A percentile compares a stretch with the other conserved stretches of the same genome.
Conservation (phyloP, 176 grass and related monocot genomes). For the Avena eriantha region DNA sequence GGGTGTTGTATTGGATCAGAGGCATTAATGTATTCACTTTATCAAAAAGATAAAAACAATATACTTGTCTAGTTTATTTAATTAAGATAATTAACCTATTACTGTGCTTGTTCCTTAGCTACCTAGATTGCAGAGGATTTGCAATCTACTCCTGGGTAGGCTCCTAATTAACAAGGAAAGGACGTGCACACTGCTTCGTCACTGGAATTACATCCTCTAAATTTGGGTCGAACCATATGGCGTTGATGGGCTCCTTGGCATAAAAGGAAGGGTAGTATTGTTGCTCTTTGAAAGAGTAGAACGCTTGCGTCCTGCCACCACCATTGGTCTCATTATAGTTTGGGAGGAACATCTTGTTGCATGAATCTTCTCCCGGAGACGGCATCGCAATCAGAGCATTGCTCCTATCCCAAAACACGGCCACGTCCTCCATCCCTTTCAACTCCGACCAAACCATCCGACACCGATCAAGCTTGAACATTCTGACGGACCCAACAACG, state of each 20-base stretch:
- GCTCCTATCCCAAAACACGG: neutral
- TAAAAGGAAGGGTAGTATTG: neutral
- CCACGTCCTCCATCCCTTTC: neutral
- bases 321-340: neutral
- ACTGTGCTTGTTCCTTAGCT: too few species aligned
- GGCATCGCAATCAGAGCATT: neutral
- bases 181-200: neutral
- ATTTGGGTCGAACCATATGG: neutral
- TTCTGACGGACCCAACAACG: neutral
- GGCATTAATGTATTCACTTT: too few species aligned
- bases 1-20: too few species aligned
- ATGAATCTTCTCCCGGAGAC: neutral
- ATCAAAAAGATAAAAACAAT: too few species aligned
- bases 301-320: neutral
- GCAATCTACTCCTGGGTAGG: neutral
- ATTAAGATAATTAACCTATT: too few species aligned
- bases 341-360: constrained; percentile 15
- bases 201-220: neutral
- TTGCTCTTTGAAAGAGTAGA: neutral
- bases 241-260: constrained; percentile 17
- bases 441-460: constrained; percentile 4
- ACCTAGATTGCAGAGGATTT: neutral
- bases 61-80: too few species aligned
- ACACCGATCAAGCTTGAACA: neutral
- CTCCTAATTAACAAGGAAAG: neutral